Percentiles rank a stretch among this genome's conserved stretches.
phyloP scores from a whole-genome alignment of 2,329 filamentous ascomycete genomes.

The Emergomyces pasteurianus region DNA sequence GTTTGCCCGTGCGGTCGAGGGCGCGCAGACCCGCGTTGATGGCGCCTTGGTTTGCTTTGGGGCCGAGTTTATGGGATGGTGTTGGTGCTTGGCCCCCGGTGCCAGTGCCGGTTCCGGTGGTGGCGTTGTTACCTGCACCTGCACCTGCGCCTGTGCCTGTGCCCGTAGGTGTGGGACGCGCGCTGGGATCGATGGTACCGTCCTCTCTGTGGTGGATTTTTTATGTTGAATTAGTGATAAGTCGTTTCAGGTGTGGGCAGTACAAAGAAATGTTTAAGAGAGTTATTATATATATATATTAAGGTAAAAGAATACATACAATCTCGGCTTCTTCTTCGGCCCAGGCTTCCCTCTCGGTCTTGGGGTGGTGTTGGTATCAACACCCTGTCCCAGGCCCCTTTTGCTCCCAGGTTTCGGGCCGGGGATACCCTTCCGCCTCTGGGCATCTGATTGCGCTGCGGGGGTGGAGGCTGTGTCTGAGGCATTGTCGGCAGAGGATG shows the following conservation, averaged over 20 bases:
- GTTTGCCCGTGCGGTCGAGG: slow-evolving; percentile 81
- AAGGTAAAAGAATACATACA: slow-evolving; percentile 67
- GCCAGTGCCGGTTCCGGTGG: neutral
- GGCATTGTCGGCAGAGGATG: slow-evolving; percentile 30
- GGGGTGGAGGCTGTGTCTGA: slow-evolving; percentile 27
- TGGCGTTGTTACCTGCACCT: neutral
- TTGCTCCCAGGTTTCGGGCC: slow-evolving; percentile 55
- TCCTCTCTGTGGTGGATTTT: slow-evolving; percentile 33
- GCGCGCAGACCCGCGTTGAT: slow-evolving; percentile 95
- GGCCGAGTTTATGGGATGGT: slow-evolving; percentile 69
- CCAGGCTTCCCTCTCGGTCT: slow-evolving; percentile 78
- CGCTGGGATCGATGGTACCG: slow-evolving; percentile 33
- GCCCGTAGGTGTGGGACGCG: slow-evolving; percentile 37
- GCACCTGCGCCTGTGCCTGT: slow-evolving; percentile 25
- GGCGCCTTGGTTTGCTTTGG: slow-evolving; percentile 91
- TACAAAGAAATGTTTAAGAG: too few species aligned
- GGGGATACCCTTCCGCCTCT: slow-evolving; percentile 67
- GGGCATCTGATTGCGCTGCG: slow-evolving; percentile 30
- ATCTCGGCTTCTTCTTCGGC: slow-evolving; percentile 87
- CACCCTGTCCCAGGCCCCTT: slow-evolving; percentile 38
- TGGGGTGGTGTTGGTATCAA: slow-evolving; percentile 53
- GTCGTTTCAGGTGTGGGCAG: neutral
- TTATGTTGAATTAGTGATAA: neutral
- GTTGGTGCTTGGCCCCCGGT: neutral
- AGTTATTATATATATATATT: too few species aligned